These are phyloP conservation scores for Claviceps purpurea DNA, from an alignment of 2,329 filamentous ascomycete genomes.

Conservation along the genomic window DNA sequence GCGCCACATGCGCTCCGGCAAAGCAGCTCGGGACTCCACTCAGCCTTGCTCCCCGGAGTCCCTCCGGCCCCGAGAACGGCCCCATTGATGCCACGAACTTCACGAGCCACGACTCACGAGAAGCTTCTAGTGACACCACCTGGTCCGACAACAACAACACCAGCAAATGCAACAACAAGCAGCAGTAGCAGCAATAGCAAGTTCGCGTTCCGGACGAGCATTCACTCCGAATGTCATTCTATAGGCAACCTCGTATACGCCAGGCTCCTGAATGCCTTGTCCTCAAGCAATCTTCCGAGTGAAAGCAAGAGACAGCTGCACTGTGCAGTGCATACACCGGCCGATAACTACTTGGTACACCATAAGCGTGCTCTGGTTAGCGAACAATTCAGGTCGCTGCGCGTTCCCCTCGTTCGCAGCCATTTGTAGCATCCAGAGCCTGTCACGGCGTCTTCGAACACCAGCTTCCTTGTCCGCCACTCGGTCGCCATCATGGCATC, in stretches of 20 bases:
- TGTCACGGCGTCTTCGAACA: not conserved
- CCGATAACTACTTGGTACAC: not conserved
- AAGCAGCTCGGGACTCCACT: no score
- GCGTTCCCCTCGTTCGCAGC: not conserved
- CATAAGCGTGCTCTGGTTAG: not conserved
- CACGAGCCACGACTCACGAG: no score
- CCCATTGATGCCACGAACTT: no score
- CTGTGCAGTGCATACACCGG: not conserved
- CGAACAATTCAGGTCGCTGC: not conserved
- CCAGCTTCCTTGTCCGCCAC: not conserved
- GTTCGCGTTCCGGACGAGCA: not conserved
- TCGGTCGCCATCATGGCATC: conserved; percentile 5
- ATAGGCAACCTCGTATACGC: not conserved
- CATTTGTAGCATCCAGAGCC: not conserved
- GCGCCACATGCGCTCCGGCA: no score
- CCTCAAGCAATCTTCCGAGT: not conserved
- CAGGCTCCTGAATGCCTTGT: not conserved
- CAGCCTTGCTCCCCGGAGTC: no score
- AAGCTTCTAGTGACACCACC: not conserved
- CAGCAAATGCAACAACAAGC: not conserved
- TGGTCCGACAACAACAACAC: not conserved
- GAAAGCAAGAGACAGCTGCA: not conserved
- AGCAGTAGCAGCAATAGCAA: not conserved
- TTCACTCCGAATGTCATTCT: not conserved
- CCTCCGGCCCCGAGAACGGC: no score